Evolutionary conservation across 2,329 filamentous ascomycete genomes (phyloP), one percentile per base, ranked within the genome.

Genomic region (Aspergillus quadrilineatus): DNA sequence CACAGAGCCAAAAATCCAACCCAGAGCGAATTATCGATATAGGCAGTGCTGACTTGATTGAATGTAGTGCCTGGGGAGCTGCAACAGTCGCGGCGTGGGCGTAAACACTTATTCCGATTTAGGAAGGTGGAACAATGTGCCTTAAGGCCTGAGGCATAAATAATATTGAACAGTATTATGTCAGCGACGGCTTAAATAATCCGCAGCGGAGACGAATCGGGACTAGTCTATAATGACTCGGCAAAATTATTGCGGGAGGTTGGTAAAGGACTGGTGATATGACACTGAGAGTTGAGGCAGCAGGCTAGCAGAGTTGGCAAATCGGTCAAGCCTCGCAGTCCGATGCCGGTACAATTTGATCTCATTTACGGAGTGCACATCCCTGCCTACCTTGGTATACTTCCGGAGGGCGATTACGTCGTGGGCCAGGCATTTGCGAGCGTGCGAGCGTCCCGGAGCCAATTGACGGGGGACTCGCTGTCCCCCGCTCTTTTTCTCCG

Each of bases 71-170:
- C 36, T 32, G 15, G 44, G 6, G 53, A 50, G 59, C 55, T 51
- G 36, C 36, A n/a, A 39, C 36, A 45, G 43, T 29, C 6, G 7
- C n/a, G 28, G 26, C 26, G 26, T 15, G n/a, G 29, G 57, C 56
- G 61, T 70, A 73, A 73, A 74, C 71, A 73, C 71, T 60, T 65
- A 66, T 50, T 70, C 71, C 71, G 66, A 55, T 72, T 69, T 57
- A 56, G 69, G 71, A 66, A 70, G 65, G 46, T 59, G 52, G 51
- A 29, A 36, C 12, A 49, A 39, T 41, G 5, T 3, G 32, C 32
- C 32, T 34, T 14, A 15, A 36, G 17, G 56, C 56, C 47, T 51
- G 48, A 53, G 53, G 51, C 54, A n/a, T n/a, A n/a, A n/a, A n/a
- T n/a, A n/a, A n/a, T n/a, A n/a, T n/a, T n/a, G n/a, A n/a, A n/a